Conservation (phyloP, 2,329 filamentous ascomycete species). For the Ophiostoma montium region DNA sequence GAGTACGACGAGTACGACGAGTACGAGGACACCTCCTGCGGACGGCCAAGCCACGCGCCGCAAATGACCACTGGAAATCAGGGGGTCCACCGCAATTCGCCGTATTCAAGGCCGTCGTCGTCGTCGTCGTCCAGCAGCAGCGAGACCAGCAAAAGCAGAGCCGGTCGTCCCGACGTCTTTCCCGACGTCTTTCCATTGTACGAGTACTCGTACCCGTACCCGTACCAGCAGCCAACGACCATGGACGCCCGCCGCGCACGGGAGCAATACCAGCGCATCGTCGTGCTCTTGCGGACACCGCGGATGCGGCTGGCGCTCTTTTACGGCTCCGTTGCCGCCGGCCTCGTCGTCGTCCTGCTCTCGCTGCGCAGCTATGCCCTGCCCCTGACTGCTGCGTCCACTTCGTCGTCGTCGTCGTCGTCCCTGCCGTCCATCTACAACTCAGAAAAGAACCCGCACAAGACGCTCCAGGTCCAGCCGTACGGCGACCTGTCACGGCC, state of each 20-base stretch:
- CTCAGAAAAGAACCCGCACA: neutral
- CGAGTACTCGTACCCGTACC: neutral
- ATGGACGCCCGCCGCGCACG: neutral
- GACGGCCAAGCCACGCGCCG: too few relatives aligned
- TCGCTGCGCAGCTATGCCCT: neutral
- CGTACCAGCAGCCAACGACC: neutral
- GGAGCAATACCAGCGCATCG: neutral
- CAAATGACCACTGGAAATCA: too few relatives aligned
- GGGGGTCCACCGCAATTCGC: too few relatives aligned
- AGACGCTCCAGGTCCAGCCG: neutral
- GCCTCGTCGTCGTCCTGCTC: neutral
- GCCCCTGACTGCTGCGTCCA: neutral
- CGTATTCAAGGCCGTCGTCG: too few relatives aligned
- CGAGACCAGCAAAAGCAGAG: too few relatives aligned
- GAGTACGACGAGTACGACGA: too few relatives aligned
- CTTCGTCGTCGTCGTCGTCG: neutral
- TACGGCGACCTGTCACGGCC: conserved; percentile 22
- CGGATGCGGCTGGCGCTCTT: neutral
- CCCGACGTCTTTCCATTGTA: too few relatives aligned
- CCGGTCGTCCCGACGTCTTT: too few relatives aligned
- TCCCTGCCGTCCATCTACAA: neutral
- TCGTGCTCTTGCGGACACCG: neutral
- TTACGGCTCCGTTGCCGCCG: neutral
- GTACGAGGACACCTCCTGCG: too few relatives aligned
- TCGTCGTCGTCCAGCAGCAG: too few relatives aligned